phyloP scores from a whole-genome alignment of 169 alveolate genomes.

The Cryptosporidium ryanae region DNA sequence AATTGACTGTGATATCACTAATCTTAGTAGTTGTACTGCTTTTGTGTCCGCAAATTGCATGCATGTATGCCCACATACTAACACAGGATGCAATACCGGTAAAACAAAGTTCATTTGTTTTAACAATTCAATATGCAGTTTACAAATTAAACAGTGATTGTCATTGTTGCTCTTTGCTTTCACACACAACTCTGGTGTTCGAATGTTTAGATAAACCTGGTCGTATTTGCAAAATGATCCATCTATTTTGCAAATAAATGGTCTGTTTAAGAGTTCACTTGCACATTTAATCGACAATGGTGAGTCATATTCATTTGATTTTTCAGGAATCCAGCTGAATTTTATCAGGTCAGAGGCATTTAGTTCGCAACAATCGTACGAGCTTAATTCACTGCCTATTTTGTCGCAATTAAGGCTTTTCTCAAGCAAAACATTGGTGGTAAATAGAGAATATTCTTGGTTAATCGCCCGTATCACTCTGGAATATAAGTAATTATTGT shows the following conservation, averaged over 20 bases:
- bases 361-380: neutral
- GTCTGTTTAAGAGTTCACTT: conserved; percentile 8
- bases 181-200: conserved; percentile 17
- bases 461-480: neutral
- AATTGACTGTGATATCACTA: conserved; percentile 19
- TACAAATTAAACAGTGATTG: conserved; percentile 22
- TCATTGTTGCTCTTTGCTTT: conserved; percentile 3
- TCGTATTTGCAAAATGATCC: conserved; percentile 16
- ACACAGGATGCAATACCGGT: conserved; percentile 60
- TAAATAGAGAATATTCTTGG: neutral
- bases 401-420: neutral
- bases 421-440: neutral
- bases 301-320: neutral
- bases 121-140: conserved; percentile 45
- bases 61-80: conserved; percentile 17
- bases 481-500: conserved; percentile 1
- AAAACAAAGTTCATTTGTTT: neutral
- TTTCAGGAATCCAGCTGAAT: conserved; percentile 43
- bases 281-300: conserved; percentile 4
- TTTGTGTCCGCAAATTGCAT: conserved; percentile 4
- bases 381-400: neutral
- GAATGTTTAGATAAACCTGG: neutral
- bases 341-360: conserved; percentile 26
- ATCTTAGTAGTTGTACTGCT: conserved; percentile 20
- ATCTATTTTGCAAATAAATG: conserved; percentile 18